These are phyloP conservation scores for Xerocomellus dryophilus DNA, from an alignment of 768 basidiomycete genomes.

Conservation along the genomic window DNA sequence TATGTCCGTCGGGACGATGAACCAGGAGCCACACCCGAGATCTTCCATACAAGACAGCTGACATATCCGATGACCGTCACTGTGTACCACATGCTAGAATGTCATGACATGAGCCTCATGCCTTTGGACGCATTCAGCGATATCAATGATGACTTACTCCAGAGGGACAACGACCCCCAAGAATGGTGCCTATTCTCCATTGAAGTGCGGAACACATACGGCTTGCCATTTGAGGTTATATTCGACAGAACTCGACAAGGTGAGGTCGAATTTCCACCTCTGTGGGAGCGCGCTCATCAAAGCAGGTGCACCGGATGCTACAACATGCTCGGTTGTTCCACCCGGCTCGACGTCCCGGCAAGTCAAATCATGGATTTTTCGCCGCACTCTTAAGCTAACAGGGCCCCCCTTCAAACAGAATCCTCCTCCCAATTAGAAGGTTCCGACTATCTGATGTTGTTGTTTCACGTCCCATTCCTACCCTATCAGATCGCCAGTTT, in stretches of 20 bases:
- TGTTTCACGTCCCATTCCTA: slow-evolving; percentile 72
- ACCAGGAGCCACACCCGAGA: slow-evolving; percentile 36
- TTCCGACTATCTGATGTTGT: slow-evolving; percentile 57
- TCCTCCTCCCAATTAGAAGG: slow-evolving; percentile 71
- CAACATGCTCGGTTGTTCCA: slow-evolving; percentile 62
- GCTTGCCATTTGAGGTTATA: slow-evolving; percentile 85
- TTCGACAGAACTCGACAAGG: slow-evolving; percentile 69
- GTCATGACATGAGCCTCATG: slow-evolving; percentile 76
- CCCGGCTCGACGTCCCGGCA: slow-evolving; percentile 86
- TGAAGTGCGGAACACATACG: slow-evolving; percentile 90
- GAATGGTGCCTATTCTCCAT: slow-evolving; percentile 87
- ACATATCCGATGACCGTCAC: slow-evolving; percentile 88
- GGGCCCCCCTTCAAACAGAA: slow-evolving; percentile 34
- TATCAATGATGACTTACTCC: slow-evolving; percentile 24
- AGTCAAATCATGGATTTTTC: slow-evolving; percentile 15
- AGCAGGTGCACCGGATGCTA: slow-evolving; percentile 40
- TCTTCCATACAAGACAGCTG: slow-evolving; percentile 85
- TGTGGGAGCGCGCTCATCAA: slow-evolving; percentile 1
- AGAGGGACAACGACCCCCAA: slow-evolving; percentile 47
- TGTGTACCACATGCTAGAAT: slow-evolving; percentile 94
- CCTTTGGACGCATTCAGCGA: slow-evolving; percentile 44
- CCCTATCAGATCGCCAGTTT: slow-evolving; percentile 85
- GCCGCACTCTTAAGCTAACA: slow-evolving; percentile 4
- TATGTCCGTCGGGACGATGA: slow-evolving; percentile 48
- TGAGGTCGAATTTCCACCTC: slow-evolving; percentile 24